These are phyloP conservation scores for Candida manassasensis DNA, from an alignment of 805 yeast genomes.

Conservation along the genomic window DNA sequence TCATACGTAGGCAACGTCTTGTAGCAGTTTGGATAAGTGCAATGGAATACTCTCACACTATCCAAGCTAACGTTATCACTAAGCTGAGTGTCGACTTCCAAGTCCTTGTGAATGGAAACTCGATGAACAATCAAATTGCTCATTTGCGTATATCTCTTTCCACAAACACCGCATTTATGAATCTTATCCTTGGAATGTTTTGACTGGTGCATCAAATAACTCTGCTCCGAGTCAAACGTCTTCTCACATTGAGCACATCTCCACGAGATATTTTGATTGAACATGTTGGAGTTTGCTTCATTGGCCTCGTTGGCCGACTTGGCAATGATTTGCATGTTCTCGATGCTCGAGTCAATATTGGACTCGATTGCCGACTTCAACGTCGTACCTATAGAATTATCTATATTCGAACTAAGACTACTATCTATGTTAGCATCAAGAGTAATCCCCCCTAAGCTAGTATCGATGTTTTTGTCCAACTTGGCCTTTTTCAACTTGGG, in stretches of 20 bases:
- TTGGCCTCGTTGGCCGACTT: conserved; percentile 3
- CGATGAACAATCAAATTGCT: conserved; percentile 9
- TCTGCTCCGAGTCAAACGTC: conserved; percentile 8
- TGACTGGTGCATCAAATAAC: conserved; percentile 10
- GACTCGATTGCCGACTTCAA: background rate
- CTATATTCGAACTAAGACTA: background rate
- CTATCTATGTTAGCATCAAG: background rate
- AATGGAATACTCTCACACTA: conserved; percentile 11
- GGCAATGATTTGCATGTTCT: conserved; percentile 4
- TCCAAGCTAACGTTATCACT: conserved; percentile 5
- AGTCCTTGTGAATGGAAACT: conserved; percentile 11
- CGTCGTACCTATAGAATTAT: background rate
- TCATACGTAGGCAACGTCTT: conserved; percentile 9
- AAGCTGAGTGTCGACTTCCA: conserved; percentile 5
- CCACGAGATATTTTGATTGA: conserved; percentile 1
- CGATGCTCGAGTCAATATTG: conserved; percentile 1
- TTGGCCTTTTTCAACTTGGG: conserved; percentile 1
- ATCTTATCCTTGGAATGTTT: conserved; percentile 11
- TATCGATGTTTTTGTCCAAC: background rate
- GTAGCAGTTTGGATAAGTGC: conserved; percentile 8
- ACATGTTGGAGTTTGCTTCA: background rate
- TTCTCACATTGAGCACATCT: conserved; percentile 10
- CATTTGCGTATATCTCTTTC: conserved; percentile 11
- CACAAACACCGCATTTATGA: conserved; percentile 10
- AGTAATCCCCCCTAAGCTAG: background rate